A percentile compares a stretch with the other conserved stretches of the same genome.
These are phyloP conservation scores for Xylariaceae sp. DNA, from an alignment of 2,329 filamentous ascomycete genomes.

Conservation along the genomic window DNA sequence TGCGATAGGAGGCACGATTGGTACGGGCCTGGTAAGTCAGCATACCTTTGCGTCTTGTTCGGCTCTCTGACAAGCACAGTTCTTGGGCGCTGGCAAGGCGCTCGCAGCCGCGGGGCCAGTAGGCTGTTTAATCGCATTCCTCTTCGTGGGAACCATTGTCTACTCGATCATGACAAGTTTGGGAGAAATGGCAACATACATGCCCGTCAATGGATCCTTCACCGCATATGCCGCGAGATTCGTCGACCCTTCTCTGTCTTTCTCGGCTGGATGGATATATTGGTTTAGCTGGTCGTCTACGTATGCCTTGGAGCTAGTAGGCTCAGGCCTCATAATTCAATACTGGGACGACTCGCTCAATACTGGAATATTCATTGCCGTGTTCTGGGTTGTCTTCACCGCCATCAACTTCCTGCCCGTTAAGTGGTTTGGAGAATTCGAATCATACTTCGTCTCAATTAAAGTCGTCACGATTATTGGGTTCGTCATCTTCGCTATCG, in stretches of 20 bases:
- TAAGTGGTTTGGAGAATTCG: slow-evolving; percentile 69
- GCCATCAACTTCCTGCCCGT: slow-evolving; percentile 68
- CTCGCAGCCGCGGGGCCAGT: slow-evolving; percentile 62
- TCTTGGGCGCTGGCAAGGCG: slow-evolving; percentile 63
- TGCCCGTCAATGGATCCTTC: slow-evolving; percentile 73
- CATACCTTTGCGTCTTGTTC: not conserved
- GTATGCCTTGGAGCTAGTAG: slow-evolving; percentile 68
- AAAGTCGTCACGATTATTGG: slow-evolving; percentile 73
- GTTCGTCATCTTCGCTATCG: slow-evolving; percentile 64
- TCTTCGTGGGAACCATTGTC: slow-evolving; percentile 67
- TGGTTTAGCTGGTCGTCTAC: slow-evolving; percentile 75
- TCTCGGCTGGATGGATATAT: slow-evolving; percentile 79
- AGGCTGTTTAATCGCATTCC: slow-evolving; percentile 63
- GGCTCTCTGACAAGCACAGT: slow-evolving; percentile 29
- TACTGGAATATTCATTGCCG: slow-evolving; percentile 67
- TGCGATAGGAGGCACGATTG: slow-evolving; percentile 56
- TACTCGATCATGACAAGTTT: slow-evolving; percentile 70
- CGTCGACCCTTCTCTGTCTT: slow-evolving; percentile 64
- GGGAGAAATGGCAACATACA: slow-evolving; percentile 72
- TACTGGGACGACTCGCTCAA: slow-evolving; percentile 63
- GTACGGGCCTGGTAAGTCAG: slow-evolving; percentile 54
- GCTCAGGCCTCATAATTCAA: slow-evolving; percentile 70
- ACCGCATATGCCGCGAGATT: slow-evolving; percentile 70
- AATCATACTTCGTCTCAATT: slow-evolving; percentile 74
- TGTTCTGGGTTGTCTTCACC: slow-evolving; percentile 71